Evolutionary conservation across 306 rosid genomes (phyloP).

Genomic region (Dicorynia guianensis): DNA sequence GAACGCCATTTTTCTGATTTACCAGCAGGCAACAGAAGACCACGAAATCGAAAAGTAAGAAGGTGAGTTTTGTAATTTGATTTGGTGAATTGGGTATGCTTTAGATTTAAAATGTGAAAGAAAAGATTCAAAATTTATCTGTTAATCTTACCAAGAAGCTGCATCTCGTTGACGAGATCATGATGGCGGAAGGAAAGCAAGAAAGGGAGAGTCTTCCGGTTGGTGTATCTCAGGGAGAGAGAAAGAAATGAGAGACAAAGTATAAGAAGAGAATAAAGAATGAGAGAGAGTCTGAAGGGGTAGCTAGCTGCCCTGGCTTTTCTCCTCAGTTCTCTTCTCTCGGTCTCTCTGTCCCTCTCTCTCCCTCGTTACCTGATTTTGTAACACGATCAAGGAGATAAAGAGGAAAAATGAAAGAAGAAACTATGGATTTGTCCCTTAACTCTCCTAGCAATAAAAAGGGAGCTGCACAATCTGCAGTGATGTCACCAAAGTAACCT

Average conservation of each 20-base stretch:
- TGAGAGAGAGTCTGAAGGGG: constrained; percentile 38
- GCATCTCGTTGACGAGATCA: constrained; percentile 46
- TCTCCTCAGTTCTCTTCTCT: constrained; percentile 16
- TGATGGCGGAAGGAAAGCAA: constrained; percentile 37
- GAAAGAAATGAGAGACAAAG: constrained; percentile 24
- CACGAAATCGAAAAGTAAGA: not conserved
- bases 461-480: not conserved
- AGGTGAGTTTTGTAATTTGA: too few relatives aligned
- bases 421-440: not conserved
- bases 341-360: constrained; percentile 22
- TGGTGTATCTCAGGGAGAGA: constrained; percentile 8
- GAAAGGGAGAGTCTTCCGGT: constrained; percentile 26
- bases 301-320: constrained; percentile 6
- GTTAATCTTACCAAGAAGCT: constrained; percentile 55
- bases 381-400: not conserved
- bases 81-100: constrained; percentile 29
- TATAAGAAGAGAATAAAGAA: constrained; percentile 7
- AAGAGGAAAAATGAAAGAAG: not conserved
- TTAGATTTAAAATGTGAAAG: constrained; percentile 32
- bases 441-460: constrained; percentile 21
- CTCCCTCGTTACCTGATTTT: constrained; percentile 10
- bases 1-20: constrained; percentile 31
- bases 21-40: constrained; percentile 32
- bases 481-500: constrained; percentile 35
- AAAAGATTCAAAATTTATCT: constrained; percentile 23